These are phyloP conservation scores for Phytophthora podocarpi DNA, from an alignment of 352 stramenopile species.

Conservation along the genomic window DNA sequence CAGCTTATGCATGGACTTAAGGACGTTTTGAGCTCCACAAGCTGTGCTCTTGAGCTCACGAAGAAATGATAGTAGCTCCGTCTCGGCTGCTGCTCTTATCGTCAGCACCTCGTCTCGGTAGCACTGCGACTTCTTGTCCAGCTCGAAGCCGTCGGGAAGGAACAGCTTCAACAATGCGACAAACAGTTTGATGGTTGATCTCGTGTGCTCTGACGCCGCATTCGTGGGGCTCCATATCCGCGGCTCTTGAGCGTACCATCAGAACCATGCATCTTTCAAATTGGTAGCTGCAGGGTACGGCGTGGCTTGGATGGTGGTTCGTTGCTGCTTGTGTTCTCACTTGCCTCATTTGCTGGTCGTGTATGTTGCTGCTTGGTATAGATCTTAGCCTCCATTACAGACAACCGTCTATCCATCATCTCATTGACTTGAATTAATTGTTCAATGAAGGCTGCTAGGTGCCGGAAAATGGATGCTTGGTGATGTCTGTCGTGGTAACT, in stretches of 20 bases:
- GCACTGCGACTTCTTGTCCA: not conserved
- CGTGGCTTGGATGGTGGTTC: not conserved
- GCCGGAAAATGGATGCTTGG: not conserved
- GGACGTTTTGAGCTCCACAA: constrained; percentile 2
- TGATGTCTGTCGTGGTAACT: not conserved
- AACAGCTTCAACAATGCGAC: constrained; percentile 4
- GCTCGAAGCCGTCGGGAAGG: not conserved
- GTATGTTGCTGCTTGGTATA: constrained; percentile 1
- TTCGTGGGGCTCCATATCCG: constrained; percentile 1
- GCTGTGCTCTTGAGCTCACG: not conserved
- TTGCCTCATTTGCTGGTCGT: not conserved
- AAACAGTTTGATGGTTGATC: not conserved
- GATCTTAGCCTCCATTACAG: not conserved
- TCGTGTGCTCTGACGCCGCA: not conserved
- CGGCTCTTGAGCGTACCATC: constrained; percentile 10
- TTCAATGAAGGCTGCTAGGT: constrained; percentile 11
- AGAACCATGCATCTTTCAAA: constrained; percentile 9
- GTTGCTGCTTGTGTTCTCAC: not conserved
- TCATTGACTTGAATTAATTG: constrained; percentile 5
- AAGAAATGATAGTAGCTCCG: not conserved
- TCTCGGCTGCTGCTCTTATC: not conserved
- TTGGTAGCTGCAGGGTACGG: not conserved
- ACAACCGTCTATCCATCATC: not conserved
- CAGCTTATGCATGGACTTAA: constrained; percentile 14
- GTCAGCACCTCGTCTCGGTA: not conserved